Conservation (phyloP, 2,329 filamentous ascomycete species). For the Diaporthe sp. region DNA sequence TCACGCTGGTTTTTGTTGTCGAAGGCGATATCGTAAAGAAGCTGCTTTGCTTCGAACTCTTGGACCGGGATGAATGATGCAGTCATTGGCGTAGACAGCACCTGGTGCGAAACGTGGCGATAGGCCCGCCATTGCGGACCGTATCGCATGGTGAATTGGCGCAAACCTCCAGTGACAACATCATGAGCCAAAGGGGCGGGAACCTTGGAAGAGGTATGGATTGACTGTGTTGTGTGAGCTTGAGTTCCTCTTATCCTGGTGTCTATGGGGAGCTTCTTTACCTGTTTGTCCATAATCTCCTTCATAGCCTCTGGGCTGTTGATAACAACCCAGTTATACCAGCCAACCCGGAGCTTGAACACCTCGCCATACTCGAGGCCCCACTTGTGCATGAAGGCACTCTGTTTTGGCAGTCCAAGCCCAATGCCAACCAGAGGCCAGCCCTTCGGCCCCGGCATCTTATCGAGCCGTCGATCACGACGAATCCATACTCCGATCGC, state of each 20-base stretch:
- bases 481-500: conserved; percentile 20
- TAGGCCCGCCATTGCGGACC: conserved; percentile 56
- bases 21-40: conserved; percentile 56
- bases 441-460: conserved; percentile 15
- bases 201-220: conserved; percentile 52
- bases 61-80: conserved; percentile 58
- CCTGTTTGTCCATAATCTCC: conserved; percentile 58
- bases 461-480: conserved; percentile 27
- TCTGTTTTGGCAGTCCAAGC: conserved; percentile 13
- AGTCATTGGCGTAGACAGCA: conserved; percentile 54
- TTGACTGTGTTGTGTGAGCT: conserved; percentile 43
- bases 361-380: conserved; percentile 59
- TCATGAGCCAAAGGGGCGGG: conserved; percentile 57
- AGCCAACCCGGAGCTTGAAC: conserved; percentile 59
- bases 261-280: neutral
- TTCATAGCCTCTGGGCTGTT: conserved; percentile 59
- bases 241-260: neutral
- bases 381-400: conserved; percentile 48
- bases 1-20: conserved; percentile 49
- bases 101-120: conserved; percentile 54
- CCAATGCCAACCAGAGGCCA: conserved; percentile 31
- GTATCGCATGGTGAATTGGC: conserved; percentile 59
- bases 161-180: conserved; percentile 55
- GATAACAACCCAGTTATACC: conserved; percentile 61
- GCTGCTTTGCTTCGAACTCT: conserved; percentile 60